Percentiles rank a stretch among this genome's conserved stretches.
Evolutionary conservation across 2,329 filamentous ascomycete species (phyloP).

Genomic region (Trichoderma sp.): DNA sequence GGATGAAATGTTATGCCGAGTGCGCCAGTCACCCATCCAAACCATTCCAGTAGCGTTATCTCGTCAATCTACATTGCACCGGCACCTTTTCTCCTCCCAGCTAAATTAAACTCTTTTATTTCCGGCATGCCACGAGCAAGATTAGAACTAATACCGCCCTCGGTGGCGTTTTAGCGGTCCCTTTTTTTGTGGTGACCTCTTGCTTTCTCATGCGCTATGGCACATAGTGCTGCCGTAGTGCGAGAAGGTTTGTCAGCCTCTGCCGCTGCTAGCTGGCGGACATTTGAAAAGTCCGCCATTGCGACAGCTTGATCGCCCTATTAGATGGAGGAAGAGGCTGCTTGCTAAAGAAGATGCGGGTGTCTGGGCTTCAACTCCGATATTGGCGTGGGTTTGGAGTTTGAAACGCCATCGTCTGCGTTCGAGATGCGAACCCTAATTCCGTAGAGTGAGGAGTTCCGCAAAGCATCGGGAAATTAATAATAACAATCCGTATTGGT

Average conservation of each 20-base stretch:
- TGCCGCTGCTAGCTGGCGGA: not conserved
- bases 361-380: conserved; percentile 1
- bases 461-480: not conserved
- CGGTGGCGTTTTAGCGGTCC: not conserved
- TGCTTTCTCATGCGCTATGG: not conserved
- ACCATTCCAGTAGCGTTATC: not conserved
- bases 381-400: not conserved
- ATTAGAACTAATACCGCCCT: not conserved
- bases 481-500: not conserved
- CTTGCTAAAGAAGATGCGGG: not conserved
- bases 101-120: not conserved
- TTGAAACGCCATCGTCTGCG: not conserved
- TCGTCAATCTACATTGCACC: not conserved
- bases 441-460: not conserved
- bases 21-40: not conserved
- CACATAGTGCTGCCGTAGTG: not conserved
- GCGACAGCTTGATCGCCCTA: not conserved
- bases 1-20: conserved; percentile 19
- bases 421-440: not conserved
- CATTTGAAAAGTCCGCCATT: conserved; percentile 19
- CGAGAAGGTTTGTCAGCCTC: conserved; percentile 3
- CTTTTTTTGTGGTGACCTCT: not conserved
- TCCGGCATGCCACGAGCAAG: not conserved
- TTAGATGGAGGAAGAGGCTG: not conserved
- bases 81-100: not conserved